Evolutionary conservation across 371 early-diverging fungal species (phyloP).

Genomic region (Mortierella sp.): DNA sequence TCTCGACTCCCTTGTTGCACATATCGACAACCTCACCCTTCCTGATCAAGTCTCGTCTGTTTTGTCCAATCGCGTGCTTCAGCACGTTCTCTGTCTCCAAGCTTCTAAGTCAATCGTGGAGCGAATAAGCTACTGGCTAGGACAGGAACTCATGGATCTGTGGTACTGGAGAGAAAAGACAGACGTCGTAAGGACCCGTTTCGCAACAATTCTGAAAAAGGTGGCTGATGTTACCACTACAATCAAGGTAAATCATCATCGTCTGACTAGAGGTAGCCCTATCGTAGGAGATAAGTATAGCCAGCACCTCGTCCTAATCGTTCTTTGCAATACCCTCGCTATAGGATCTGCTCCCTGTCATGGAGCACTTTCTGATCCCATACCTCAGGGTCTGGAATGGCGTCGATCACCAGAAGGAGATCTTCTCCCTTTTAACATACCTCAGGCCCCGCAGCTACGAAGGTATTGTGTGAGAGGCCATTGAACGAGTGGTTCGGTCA

Average conservation of each 20-base stretch:
- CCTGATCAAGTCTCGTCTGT: conserved; percentile 61
- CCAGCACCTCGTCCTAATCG: neutral
- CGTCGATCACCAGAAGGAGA: conserved; percentile 57
- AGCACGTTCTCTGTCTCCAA: conserved; percentile 57
- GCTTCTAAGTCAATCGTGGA: conserved; percentile 49
- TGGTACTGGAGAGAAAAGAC: conserved; percentile 56
- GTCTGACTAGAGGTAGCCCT: conserved; percentile 12
- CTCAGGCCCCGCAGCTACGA: conserved; percentile 58
- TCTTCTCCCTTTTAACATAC: conserved; percentile 61
- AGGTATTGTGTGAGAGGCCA: conserved; percentile 56
- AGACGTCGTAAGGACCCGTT: conserved; percentile 32
- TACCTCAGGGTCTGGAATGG: conserved; percentile 66
- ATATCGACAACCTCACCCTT: conserved; percentile 55
- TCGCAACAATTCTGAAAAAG: conserved; percentile 54
- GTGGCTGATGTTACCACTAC: conserved; percentile 55
- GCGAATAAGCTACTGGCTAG: conserved; percentile 61
- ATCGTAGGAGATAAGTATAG: neutral
- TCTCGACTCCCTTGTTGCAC: conserved; percentile 45
- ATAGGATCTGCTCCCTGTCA: conserved; percentile 61
- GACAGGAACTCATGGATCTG: conserved; percentile 58
- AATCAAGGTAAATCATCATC: no score
- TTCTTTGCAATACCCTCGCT: no score
- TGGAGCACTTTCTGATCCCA: conserved; percentile 59
- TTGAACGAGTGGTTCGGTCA: no score
- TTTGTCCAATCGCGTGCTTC: conserved; percentile 59